Evolutionary conservation across 306 rosid species (phyloP).

Genomic region (Trifolium pratense): DNA sequence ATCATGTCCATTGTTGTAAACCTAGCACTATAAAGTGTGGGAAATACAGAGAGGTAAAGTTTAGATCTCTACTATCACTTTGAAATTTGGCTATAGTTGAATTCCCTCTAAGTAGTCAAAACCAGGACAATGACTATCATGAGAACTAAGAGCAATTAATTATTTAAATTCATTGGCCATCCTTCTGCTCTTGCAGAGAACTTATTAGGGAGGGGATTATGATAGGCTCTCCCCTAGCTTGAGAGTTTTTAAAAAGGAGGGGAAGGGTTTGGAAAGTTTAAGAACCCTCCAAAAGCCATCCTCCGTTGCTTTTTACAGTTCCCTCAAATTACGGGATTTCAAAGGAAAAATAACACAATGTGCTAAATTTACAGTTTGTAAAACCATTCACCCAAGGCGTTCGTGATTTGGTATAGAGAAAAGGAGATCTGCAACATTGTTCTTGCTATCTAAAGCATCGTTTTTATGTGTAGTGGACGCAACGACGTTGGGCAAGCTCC

Average conservation of each 20-base stretch:
- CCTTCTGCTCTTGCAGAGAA: neutral
- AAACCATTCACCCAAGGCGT: neutral
- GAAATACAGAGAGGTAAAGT: conserved; percentile 17
- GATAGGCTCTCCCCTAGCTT: neutral
- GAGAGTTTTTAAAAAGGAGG: neutral
- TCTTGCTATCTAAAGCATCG: neutral
- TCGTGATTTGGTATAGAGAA: neutral
- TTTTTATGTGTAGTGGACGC: neutral
- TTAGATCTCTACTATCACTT: conserved; percentile 25
- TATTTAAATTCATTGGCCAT: neutral
- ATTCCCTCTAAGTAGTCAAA: conserved; percentile 28
- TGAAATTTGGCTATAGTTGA: conserved; percentile 7
- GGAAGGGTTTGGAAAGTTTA: neutral
- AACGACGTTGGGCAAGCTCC: neutral
- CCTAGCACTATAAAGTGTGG: conserved; percentile 41
- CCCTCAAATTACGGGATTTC: neutral
- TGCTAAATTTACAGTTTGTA: neutral
- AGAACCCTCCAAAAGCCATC: neutral
- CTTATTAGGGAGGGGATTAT: neutral
- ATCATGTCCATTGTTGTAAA: conserved; percentile 42
- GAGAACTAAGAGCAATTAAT: conserved; percentile 1
- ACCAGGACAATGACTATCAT: conserved; percentile 22
- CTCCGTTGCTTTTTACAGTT: conserved; percentile 4
- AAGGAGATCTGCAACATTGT: neutral
- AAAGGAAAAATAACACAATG: neutral